Evolutionary conservation across 208 protist genomes (phyloP), one percentile per base, ranked within the genome.

Genomic region (Phytomonas sp.): DNA sequence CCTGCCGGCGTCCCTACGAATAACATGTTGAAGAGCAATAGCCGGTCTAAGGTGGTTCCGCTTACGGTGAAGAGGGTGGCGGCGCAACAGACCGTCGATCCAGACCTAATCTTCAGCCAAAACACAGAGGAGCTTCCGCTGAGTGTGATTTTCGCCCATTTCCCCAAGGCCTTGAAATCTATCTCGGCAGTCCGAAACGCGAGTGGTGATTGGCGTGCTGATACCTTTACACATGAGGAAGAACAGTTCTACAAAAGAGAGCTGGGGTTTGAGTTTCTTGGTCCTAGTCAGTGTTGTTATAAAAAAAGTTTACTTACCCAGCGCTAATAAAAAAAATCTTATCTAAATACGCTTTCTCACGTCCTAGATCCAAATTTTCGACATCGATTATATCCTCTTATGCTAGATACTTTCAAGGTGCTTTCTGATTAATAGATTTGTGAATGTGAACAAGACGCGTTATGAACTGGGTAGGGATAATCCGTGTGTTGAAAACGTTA

Each of bases 231-330:
- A 0, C 62, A 42, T 14, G 86, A 93, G 29, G 90, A 95, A 67
- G 90, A 95, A 74, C 71, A 70, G 42, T 69, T 80, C 52, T 95
- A 95, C 81, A 95, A 95, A 75, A 77, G 68, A 10, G 90, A 95
- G 37, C 69, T 93, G 56, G 81, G 83, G 11, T 92, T 83, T 69
- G 74, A 63, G 10, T 66, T 76, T 62, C 31, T 84, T 12, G 90
- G 90, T 0, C 86, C 90, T 4, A 92, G 82, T 45, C 90, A 95
- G 66, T 93, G 90, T 70, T 36, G 42, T 34, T 84, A 80, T 63
- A 75, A 71, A 32, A 83, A 78, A 37, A 70, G 70, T 71, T 60
- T 72, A 16, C 71, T 68, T 4, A 68, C 29, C 36, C 5, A 32
- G 64, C 64, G 37, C 40, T 64, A 64, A 64, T 3, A 32, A 4